These are phyloP conservation scores for Lumnitzera littorea DNA, from an alignment of 345 rosid species.

Conservation along the genomic window DNA sequence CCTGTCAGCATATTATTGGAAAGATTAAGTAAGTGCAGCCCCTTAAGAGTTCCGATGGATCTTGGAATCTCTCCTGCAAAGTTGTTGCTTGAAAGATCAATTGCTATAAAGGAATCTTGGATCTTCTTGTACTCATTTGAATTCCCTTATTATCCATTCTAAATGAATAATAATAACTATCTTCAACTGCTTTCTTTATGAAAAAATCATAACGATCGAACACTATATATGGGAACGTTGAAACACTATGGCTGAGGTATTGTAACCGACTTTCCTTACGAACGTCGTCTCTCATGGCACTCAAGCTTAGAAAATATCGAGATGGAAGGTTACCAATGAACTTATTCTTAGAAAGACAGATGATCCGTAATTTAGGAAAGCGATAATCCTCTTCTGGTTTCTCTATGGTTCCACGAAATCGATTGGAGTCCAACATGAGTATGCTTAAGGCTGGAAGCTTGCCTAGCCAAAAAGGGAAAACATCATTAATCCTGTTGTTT, in stretches of 20 bases:
- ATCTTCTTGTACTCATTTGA: neutral
- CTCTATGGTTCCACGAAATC: neutral
- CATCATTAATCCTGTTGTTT: conserved; percentile 9
- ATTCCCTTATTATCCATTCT: neutral
- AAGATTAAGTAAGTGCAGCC: neutral
- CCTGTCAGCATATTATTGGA: conserved; percentile 7
- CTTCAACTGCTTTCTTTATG: neutral
- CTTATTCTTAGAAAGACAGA: conserved; percentile 10
- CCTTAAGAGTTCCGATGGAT: conserved; percentile 1
- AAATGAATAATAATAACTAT: neutral
- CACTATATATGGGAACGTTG: too few relatives aligned
- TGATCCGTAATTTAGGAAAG: conserved; percentile 6
- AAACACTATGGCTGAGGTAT: too few relatives aligned
- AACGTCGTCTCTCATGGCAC: conserved; percentile 13
- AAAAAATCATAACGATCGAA: too few relatives aligned
- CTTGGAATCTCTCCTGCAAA: conserved; percentile 11
- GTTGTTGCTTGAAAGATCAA: conserved; percentile 6
- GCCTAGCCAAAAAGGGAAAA: conserved; percentile 22
- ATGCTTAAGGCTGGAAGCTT: neutral
- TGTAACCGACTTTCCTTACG: neutral
- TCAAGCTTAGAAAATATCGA: conserved; percentile 10
- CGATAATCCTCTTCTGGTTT: neutral
- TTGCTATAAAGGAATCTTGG: neutral
- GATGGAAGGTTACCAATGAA: conserved; percentile 12
- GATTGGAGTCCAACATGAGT: conserved; percentile 6